phyloP scores from a whole-genome alignment of 306 rosid genomes.

The Trichosanthes truncata region DNA sequence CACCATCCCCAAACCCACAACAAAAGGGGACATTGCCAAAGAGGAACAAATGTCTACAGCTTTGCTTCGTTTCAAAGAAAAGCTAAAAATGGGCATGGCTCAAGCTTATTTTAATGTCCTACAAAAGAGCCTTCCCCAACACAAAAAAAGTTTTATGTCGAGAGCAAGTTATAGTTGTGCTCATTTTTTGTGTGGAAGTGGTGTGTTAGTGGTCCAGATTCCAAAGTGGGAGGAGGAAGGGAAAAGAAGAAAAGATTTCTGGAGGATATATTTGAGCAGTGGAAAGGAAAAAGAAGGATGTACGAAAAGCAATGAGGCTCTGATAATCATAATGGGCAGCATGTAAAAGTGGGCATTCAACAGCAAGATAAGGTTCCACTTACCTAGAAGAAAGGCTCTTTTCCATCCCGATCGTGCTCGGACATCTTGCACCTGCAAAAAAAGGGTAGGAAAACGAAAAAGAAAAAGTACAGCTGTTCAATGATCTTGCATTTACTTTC shows the following conservation, averaged over 20 bases:
- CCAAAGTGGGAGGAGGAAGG: not conserved
- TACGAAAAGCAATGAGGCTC: conserved; percentile 2
- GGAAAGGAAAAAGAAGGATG: not conserved
- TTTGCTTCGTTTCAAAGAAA: conserved; percentile 8
- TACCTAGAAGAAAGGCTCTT: conserved; percentile 4
- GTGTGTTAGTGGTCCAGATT: conserved; percentile 1
- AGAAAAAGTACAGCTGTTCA: not conserved
- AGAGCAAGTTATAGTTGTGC: not conserved
- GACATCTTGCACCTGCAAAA: conserved; percentile 7
- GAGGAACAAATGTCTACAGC: not conserved
- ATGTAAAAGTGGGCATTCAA: conserved; percentile 8
- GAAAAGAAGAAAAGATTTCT: not conserved
- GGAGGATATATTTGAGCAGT: not conserved
- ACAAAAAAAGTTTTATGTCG: not conserved
- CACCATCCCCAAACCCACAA: not conserved
- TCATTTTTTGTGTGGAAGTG: not conserved
- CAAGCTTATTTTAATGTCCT: not conserved
- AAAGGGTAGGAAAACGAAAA: not conserved
- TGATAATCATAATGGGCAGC: not conserved
- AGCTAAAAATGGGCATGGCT: not conserved
- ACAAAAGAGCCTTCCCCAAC: not conserved
- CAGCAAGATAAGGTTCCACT: conserved; percentile 9
- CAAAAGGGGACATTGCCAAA: not conserved
- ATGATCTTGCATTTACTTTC: not conserved
- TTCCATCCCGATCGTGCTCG: conserved; percentile 1